Evolutionary conservation across 305 asterid species (phyloP).

Genomic region (Rubia peregrina): DNA sequence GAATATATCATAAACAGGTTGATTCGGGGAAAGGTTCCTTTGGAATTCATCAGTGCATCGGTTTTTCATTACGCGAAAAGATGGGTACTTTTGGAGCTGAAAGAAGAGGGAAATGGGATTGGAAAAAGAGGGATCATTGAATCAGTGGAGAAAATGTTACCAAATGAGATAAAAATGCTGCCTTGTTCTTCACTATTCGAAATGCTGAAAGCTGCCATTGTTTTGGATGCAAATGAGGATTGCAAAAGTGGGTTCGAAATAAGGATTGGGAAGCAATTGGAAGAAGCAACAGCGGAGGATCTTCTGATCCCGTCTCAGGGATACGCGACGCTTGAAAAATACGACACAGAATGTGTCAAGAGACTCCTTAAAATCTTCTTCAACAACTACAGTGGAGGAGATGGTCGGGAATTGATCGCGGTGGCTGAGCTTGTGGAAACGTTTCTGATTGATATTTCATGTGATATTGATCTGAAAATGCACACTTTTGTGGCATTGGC

Average conservation of each 20-base stretch:
- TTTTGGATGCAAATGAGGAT: constrained; percentile 34
- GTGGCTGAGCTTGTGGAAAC: constrained; percentile 58
- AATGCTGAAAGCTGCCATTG: constrained; percentile 47
- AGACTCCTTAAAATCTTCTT: constrained; percentile 66
- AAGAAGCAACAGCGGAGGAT: constrained; percentile 42
- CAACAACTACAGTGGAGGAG: constrained; percentile 27
- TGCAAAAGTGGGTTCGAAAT: constrained; percentile 52
- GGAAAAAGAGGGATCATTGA: constrained; percentile 50
- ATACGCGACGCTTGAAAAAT: constrained; percentile 43
- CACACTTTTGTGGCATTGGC: constrained; percentile 42
- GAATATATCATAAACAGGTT: constrained; percentile 41
- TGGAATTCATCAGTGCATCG: constrained; percentile 42
- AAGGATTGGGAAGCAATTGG: constrained; percentile 64
- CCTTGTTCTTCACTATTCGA: constrained; percentile 51
- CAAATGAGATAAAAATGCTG: constrained; percentile 27
- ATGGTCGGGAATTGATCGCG: constrained; percentile 21
- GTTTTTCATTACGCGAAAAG: constrained; percentile 39
- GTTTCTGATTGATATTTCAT: constrained; percentile 53
- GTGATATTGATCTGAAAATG: constrained; percentile 47
- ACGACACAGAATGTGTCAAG: constrained; percentile 49
- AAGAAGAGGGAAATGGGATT: constrained; percentile 21
- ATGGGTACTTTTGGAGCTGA: constrained; percentile 41
- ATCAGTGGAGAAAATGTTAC: constrained; percentile 43
- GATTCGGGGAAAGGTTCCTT: constrained; percentile 36
- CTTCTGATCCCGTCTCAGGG: constrained; percentile 55